Base-by-base conservation (phyloP, 139 green algal genomes). In the Astrephomene gubernaculifera region DNA sequence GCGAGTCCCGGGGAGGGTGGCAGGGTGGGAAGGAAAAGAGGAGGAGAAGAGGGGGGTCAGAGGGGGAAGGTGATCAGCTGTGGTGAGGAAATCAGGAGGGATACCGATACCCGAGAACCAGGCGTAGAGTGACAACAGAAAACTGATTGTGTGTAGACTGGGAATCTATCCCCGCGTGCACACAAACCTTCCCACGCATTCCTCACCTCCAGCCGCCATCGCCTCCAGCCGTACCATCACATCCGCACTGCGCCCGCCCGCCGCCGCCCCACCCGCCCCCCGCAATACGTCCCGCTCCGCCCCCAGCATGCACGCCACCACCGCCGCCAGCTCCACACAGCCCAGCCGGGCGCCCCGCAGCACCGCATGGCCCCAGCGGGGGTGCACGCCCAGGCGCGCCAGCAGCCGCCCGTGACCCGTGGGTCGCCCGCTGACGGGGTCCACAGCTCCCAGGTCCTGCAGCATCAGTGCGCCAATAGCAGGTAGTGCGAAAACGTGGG, bases 381-480 rank as follows among this genome's bases (percentile, higher is more conserved):
- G 90, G 81, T 93, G 90, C 49, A 63, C 82, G 12, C 71, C 79
- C 41, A 93, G 78, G 10, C 61, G 52, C 17, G 82, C 86, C 70
- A 92, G 87, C 36, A 61, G 24, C 3, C 78, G 88, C 61, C 88
- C 85, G 12, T 89, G 65, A 25, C 49, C 17, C n/a, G 85, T 89
- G 67, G 76, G 52, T 22, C 41, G 44, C 22, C 25, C 74, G 31
- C 8, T 68, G 82, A 1, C 24, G 8, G 43, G 25, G 6, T 90
- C 83, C 0, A 94, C 54, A 21, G 91, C 91, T 4, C 88, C 89
- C 53, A 96, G 88, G 24, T 86, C 84, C 76, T 83, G 76, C 29
- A 29, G 12, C n/a, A n/a, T n/a, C n/a, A n/a, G n/a, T n/a, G n/a
- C n/a, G n/a, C n/a, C n/a, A n/a, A n/a, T n/a, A n/a, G n/a, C n/a